phyloP scores from a whole-genome alignment of 495 filamentous ascomycete species.

The Penicillium angulare region DNA sequence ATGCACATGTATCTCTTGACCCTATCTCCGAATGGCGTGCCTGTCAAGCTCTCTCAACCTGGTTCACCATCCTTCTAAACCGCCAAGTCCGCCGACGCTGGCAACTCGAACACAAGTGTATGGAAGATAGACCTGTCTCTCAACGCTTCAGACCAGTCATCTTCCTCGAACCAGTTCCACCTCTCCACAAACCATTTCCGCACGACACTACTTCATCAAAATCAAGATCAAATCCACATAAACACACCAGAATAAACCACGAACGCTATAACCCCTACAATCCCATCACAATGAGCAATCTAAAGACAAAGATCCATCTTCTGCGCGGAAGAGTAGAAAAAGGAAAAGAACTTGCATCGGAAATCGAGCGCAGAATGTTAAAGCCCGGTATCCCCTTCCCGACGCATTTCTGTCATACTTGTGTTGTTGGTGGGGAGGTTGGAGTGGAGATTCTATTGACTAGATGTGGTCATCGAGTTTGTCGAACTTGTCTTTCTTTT shows the following conservation, averaged over 20 bases:
- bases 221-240: no score
- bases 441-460: slow-evolving; percentile 19
- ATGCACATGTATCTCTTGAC: slow-evolving; percentile 8
- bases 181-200: slow-evolving; percentile 13
- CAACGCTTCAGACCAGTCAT: slow-evolving; percentile 20
- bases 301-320: slow-evolving; percentile 11
- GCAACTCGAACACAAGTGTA: slow-evolving; percentile 22
- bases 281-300: not conserved
- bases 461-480: slow-evolving; percentile 26
- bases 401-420: slow-evolving; percentile 29
- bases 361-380: slow-evolving; percentile 26
- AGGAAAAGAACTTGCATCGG: slow-evolving; percentile 25
- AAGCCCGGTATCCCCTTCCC: slow-evolving; percentile 12
- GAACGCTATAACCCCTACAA: no score
- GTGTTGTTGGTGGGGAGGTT: slow-evolving; percentile 17
- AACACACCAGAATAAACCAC: no score
- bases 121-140: slow-evolving; percentile 12
- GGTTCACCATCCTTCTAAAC: slow-evolving; percentile 26
- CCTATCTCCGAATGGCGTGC: slow-evolving; percentile 25
- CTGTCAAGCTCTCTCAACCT: slow-evolving; percentile 21
- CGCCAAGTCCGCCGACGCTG: slow-evolving; percentile 26
- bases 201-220: no score
- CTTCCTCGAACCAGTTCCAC: slow-evolving; percentile 20
- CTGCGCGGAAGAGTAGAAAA: slow-evolving; percentile 29
- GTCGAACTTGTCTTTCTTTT: slow-evolving; percentile 25